Evolutionary conservation across 306 rosid genomes (phyloP).

Genomic region (Quercus rubra): DNA sequence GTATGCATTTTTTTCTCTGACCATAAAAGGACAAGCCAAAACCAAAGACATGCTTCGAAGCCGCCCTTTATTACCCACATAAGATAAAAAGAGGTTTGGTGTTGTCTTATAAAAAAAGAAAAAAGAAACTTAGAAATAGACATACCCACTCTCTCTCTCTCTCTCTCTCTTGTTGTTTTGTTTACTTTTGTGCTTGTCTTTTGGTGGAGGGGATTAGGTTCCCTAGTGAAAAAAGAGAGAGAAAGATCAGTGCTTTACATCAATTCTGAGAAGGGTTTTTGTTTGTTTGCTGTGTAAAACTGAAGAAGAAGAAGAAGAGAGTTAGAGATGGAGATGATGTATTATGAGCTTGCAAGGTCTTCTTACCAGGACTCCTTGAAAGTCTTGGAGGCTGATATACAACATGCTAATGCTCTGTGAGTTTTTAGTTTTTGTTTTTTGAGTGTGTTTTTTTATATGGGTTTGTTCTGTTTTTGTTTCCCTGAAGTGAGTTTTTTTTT

Average conservation of each 20-base stretch:
- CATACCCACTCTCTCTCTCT: background rate
- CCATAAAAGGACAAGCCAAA: background rate
- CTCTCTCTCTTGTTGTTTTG: too few relatives aligned
- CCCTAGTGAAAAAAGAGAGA: background rate
- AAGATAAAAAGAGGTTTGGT: too few relatives aligned
- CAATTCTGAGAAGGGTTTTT: background rate
- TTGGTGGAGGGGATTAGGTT: constrained; percentile 1
- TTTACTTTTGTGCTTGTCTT: background rate
- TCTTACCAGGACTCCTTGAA: constrained; percentile 74
- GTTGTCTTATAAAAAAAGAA: background rate
- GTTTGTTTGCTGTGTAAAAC: background rate
- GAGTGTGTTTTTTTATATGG: background rate
- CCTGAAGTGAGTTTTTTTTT: constrained; percentile 2
- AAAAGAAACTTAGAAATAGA: background rate
- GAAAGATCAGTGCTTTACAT: background rate
- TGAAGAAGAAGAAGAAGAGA: constrained; percentile 6
- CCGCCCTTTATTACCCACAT: background rate
- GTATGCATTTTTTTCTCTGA: background rate
- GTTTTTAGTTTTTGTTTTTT: constrained; percentile 5
- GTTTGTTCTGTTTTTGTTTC: constrained; percentile 5
- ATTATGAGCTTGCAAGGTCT: constrained; percentile 63
- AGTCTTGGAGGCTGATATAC: constrained; percentile 85
- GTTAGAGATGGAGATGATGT: constrained; percentile 51
- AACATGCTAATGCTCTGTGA: constrained; percentile 89
- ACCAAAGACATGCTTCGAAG: background rate